Evolutionary conservation across 148 eudicot species (phyloP), one percentile per base, ranked within the genome.

Genomic region (Silene uniflora): DNA sequence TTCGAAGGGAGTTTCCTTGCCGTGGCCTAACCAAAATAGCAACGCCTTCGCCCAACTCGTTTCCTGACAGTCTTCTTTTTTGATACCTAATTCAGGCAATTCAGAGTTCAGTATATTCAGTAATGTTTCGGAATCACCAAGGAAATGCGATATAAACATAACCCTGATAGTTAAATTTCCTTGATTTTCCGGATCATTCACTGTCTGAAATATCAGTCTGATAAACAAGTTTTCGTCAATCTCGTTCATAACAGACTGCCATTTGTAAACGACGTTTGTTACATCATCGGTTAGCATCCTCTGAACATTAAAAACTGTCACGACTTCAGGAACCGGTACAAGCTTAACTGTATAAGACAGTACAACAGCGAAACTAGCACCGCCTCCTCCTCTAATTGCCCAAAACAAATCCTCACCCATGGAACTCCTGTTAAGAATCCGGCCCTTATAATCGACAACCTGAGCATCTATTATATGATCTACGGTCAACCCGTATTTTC

Each of bases 361-460:
- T 5, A 88, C 67, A 46, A 86, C 84, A 11, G 87, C 89, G 58
- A 86, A 87, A 65, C 87, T 88, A n/a, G 81, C 82, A 29, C 87
- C 87, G 5, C 89, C 89, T 10, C 89, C 89, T 3, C 89, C 89
- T 59, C 85, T 80, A 23, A 86, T 77, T 7, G 84, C 84, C 84
- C 84, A 81, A 76, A 81, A 81, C 35, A 77, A 46, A 25, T 86
- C 86, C 29, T 87, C 84, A 3, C 88, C 90, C 88, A 87, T 87
- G 8, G 81, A 32, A 9, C 75, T 58, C 16, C 84, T 74, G 60
- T 87, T 71, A n/a, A 87, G 73, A 24, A 82, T 76, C 32, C 78
- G 60, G 6, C 89, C 89, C 16, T 78, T 32, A 25, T 64, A 81
- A 73, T 84, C 81, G 5, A 87, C 81, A 5, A 87, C 12, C 62